These are phyloP conservation scores for Paratinospora sagittata DNA, from an alignment of 164 flowering plant genomes.

Conservation along the genomic window DNA sequence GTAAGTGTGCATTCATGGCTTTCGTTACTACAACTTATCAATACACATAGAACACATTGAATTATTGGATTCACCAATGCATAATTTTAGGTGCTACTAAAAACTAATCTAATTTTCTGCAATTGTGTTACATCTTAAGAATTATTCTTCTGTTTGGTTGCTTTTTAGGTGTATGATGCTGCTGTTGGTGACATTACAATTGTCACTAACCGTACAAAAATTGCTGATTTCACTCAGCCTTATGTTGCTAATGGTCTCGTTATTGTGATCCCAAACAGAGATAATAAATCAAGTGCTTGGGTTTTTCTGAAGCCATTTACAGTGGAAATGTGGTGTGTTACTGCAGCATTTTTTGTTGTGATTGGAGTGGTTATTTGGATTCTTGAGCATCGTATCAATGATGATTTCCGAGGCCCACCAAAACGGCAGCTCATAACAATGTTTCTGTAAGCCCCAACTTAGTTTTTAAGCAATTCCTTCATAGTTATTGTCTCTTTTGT, in stretches of 20 bases:
- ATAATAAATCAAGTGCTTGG: slow-evolving; percentile 58
- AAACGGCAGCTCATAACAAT: slow-evolving; percentile 58
- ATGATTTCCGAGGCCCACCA: slow-evolving; percentile 76
- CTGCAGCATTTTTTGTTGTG: slow-evolving; percentile 56
- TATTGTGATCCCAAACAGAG: slow-evolving; percentile 48
- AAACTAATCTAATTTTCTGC: neutral
- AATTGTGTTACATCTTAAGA: neutral
- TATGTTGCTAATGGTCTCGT: slow-evolving; percentile 63
- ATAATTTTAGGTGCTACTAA: neutral
- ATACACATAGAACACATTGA: neutral
- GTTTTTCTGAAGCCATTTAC: slow-evolving; percentile 76
- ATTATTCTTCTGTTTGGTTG: neutral
- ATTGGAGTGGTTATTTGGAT: slow-evolving; percentile 70
- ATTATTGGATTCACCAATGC: neutral
- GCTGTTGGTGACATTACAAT: slow-evolving; percentile 82
- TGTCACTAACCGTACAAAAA: slow-evolving; percentile 54
- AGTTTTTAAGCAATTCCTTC: too few relatives aligned
- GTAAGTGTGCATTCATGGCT: slow-evolving; percentile 36
- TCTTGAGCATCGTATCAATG: slow-evolving; percentile 75
- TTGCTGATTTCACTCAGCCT: slow-evolving; percentile 84
- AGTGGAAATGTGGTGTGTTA: slow-evolving; percentile 59
- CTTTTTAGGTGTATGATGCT: slow-evolving; percentile 59
- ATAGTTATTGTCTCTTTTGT: neutral
- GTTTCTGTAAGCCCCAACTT: slow-evolving; percentile 40
- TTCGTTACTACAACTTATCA: neutral